A percentile compares a stretch with the other conserved stretches of the same genome.
Evolutionary conservation across 768 basidiomycete genomes (phyloP).

Genomic region (Dictyophora rubrovolvata): DNA sequence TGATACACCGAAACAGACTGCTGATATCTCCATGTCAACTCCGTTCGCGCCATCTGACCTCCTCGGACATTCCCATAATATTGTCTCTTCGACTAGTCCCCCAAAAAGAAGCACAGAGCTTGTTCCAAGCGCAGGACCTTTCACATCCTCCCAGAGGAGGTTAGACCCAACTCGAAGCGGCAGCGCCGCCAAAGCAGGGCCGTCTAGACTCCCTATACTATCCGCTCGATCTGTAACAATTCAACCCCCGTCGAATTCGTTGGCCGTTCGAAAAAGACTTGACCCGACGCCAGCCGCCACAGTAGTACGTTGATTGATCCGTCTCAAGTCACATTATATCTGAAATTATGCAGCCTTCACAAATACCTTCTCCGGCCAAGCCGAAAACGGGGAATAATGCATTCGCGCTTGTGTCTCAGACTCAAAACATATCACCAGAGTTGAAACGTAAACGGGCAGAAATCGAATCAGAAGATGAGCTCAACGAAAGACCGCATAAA

Average conservation of each 20-base stretch:
- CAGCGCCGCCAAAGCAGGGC: neutral
- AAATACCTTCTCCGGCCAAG: conserved; percentile 6
- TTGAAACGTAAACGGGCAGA: conserved; percentile 3
- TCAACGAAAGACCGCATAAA: conserved; percentile 1
- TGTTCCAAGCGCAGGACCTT: neutral
- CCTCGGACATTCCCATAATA: too few species aligned
- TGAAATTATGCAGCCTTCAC: conserved; percentile 2
- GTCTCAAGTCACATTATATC: neutral
- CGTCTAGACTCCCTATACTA: neutral
- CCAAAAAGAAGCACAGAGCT: too few species aligned
- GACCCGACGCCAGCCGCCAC: neutral
- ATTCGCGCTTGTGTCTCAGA: neutral
- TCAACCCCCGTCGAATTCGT: neutral
- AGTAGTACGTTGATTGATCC: neutral
- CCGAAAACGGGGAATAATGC: neutral
- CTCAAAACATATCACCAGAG: neutral
- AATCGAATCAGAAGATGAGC: neutral
- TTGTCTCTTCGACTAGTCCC: too few species aligned
- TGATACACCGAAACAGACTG: neutral
- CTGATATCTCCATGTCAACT: neutral
- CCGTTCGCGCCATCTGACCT: neutral
- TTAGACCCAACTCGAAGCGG: neutral
- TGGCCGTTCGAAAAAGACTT: neutral
- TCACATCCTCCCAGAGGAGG: neutral
- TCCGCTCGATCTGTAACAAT: neutral